Percentiles rank a stretch among this genome's conserved stretches.
Conservation (phyloP, 2,329 filamentous ascomycete species). For the Dothistroma pini region DNA sequence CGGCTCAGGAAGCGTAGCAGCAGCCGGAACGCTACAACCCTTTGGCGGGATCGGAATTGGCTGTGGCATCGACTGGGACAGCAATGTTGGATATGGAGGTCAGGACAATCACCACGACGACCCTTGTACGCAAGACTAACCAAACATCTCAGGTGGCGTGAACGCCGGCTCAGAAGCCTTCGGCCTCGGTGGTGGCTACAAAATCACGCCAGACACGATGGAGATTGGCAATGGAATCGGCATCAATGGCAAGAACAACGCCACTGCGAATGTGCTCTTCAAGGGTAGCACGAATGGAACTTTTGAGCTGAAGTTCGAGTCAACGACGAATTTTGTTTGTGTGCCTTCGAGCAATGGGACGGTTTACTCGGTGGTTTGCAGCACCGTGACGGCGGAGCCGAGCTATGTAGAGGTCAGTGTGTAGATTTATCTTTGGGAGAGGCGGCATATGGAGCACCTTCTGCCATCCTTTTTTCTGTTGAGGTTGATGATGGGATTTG, state of each 20-base stretch:
- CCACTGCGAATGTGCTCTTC: conserved; percentile 14
- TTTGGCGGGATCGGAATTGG: conserved; percentile 19
- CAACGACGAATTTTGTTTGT: conserved; percentile 13
- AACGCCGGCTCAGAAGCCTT: conserved; percentile 18
- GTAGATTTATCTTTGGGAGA: background rate
- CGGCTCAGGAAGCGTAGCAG: conserved; percentile 16
- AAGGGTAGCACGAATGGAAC: conserved; percentile 16
- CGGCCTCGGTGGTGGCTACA: conserved; percentile 22
- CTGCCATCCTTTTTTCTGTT: background rate
- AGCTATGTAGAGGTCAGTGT: background rate
- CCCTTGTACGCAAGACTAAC: background rate
- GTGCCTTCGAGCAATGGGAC: conserved; percentile 8
- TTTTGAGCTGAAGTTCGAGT: conserved; percentile 17
- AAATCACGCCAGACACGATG: conserved; percentile 15
- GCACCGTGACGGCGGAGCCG: background rate
- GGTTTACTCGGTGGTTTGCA: conserved; percentile 9
- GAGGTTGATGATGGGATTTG: too few species aligned
- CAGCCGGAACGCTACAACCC: conserved; percentile 11
- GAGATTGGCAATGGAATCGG: conserved; percentile 19
- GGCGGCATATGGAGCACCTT: background rate
- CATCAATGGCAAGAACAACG: conserved; percentile 13
- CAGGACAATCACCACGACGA: background rate
- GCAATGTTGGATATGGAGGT: conserved; percentile 18
- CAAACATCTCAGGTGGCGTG: conserved; percentile 14
- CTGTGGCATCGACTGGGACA: conserved; percentile 21